These are phyloP conservation scores for Massarina eburnea DNA, from an alignment of 2,329 filamentous ascomycete genomes.

Conservation along the genomic window DNA sequence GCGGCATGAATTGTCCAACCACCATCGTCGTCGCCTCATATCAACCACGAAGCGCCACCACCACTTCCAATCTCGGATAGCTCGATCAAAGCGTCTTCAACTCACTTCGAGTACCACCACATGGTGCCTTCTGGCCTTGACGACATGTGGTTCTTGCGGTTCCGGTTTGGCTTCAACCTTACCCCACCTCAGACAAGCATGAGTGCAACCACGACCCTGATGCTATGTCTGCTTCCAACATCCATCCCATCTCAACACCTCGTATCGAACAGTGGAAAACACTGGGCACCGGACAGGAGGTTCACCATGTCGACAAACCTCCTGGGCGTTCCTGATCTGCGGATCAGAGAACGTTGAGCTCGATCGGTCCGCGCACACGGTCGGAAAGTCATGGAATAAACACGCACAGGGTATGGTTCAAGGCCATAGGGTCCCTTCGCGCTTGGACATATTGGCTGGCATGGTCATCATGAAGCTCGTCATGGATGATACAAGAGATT, in stretches of 20 bases:
- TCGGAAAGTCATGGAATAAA: conserved; percentile 3
- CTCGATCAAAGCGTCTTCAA: not conserved
- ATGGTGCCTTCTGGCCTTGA: conserved; percentile 1
- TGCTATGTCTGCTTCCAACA: not conserved
- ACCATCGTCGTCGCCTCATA: conserved; percentile 1
- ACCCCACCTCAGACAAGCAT: conserved; percentile 1
- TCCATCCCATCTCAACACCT: not conserved
- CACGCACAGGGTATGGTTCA: conserved; percentile 11
- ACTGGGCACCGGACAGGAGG: conserved; percentile 12
- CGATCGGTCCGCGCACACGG: conserved; percentile 2
- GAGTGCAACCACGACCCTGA: conserved; percentile 5
- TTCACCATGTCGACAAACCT: conserved; percentile 1
- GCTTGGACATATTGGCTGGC: conserved; percentile 1
- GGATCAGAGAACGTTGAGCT: conserved; percentile 11
- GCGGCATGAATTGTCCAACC: not conserved
- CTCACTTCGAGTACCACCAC: not conserved
- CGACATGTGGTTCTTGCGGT: not conserved
- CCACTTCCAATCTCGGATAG: not conserved
- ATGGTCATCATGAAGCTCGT: not conserved
- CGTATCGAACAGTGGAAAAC: conserved; percentile 7
- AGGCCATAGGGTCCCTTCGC: conserved; percentile 10
- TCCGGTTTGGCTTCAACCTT: conserved; percentile 1
- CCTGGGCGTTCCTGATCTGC: conserved; percentile 10
- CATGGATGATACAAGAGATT: not conserved
- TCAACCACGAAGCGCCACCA: not conserved